Percentiles rank a stretch among this genome's conserved stretches.
phyloP scores from a whole-genome alignment of 257 asterid genomes.

The Gentiana macrophylla region DNA sequence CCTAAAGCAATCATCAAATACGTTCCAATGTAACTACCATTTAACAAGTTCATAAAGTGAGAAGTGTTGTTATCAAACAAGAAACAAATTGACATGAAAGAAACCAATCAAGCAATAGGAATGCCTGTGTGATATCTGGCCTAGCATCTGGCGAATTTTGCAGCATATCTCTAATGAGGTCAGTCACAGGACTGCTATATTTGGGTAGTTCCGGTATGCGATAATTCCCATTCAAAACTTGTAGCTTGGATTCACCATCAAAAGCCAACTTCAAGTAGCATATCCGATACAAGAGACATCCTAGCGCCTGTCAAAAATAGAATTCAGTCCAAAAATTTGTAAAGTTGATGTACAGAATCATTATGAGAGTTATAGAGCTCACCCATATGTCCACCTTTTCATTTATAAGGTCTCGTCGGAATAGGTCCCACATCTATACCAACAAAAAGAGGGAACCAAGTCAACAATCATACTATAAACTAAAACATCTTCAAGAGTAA shows the following conservation, averaged over 20 bases:
- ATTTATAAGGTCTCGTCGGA: conserved; percentile 70
- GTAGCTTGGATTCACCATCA: conserved; percentile 99
- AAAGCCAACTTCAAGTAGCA: conserved; percentile 91
- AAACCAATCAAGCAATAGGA: conserved; percentile 79
- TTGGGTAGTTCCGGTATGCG: conserved; percentile 90
- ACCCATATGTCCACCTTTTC: conserved; percentile 99
- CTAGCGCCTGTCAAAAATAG: conserved; percentile 65
- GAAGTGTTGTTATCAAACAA: too few relatives aligned
- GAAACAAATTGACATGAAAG: conserved; percentile 53
- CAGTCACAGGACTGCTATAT: conserved; percentile 56
- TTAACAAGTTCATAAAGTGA: conserved; percentile 61
- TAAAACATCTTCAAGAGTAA: conserved; percentile 23
- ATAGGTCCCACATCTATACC: conserved; percentile 95
- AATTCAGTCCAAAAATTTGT: not conserved
- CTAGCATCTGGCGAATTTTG: conserved; percentile 79
- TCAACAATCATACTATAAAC: conserved; percentile 30
- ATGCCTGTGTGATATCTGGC: conserved; percentile 99
- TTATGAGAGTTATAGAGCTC: conserved; percentile 23
- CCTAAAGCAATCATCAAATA: too few relatives aligned
- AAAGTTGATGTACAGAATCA: not conserved
- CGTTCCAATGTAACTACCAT: too few relatives aligned
- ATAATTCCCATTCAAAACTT: conserved; percentile 85
- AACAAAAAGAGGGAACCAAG: conserved; percentile 29
- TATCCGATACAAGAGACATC: conserved; percentile 91
- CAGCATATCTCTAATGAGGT: conserved; percentile 75